These are phyloP conservation scores for Zygotorulaspora danielsina DNA, from an alignment of 805 yeast species.

Conservation along the genomic window DNA sequence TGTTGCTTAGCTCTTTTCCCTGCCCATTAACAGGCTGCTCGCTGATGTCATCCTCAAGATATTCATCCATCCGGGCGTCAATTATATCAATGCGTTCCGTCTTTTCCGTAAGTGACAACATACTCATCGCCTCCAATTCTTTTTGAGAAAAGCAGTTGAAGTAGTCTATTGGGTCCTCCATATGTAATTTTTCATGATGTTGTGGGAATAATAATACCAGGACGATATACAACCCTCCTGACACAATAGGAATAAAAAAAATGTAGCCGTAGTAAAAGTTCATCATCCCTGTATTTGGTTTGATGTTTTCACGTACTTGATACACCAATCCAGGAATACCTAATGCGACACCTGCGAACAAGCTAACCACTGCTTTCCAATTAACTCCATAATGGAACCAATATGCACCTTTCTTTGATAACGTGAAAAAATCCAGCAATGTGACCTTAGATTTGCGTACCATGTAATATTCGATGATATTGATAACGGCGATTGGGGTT, in stretches of 20 bases:
- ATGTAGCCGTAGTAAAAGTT: conserved; percentile 23
- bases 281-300: conserved; percentile 18
- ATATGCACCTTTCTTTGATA: conserved; percentile 21
- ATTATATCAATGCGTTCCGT: too few relatives aligned
- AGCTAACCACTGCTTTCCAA: conserved; percentile 15
- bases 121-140: conserved; percentile 17
- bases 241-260: conserved; percentile 21
- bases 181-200: conserved; percentile 15
- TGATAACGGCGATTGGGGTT: conserved; percentile 37
- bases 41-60: too few relatives aligned
- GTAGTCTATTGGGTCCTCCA: conserved; percentile 21
- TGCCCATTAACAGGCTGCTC: too few relatives aligned
- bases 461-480: conserved; percentile 37
- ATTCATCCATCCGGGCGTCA: too few relatives aligned
- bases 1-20: too few relatives aligned
- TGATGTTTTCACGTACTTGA: conserved; percentile 12
- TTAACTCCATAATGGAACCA: conserved; percentile 23
- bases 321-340: conserved; percentile 25
- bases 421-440: conserved; percentile 36
- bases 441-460: conserved; percentile 33
- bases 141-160: conserved; percentile 23
- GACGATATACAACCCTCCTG: conserved; percentile 16
- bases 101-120: conserved; percentile 12
- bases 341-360: conserved; percentile 16
- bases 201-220: conserved; percentile 15